Evolutionary conservation across 129 eudicot genomes (phyloP).

Genomic region (Flaveria ramosissima): DNA sequence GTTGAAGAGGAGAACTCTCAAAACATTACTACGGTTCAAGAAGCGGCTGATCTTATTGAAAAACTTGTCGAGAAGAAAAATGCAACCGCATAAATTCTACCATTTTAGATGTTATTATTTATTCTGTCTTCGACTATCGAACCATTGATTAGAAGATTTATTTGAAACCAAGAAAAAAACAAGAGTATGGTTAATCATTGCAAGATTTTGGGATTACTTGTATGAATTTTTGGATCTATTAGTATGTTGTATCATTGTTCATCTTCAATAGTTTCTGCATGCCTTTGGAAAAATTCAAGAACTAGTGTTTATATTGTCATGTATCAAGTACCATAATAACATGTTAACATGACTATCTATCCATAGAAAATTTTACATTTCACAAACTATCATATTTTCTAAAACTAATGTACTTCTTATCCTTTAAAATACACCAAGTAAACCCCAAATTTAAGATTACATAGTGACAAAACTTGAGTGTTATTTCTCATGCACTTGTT

Average conservation of each 20-base stretch:
- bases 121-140: background rate
- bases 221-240: background rate
- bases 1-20: conserved; percentile 77
- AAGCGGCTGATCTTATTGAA: conserved; percentile 75
- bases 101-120: conserved; percentile 8
- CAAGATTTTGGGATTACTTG: conserved; percentile 26
- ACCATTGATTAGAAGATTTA: conserved; percentile 20
- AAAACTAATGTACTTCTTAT: too few species aligned
- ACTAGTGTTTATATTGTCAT: background rate
- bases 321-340: too few species aligned
- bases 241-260: background rate
- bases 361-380: too few species aligned
- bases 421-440: too few species aligned
- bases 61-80: conserved; percentile 59
- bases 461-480: background rate
- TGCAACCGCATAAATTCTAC: conserved; percentile 22
- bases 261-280: background rate
- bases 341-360: too few species aligned
- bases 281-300: background rate
- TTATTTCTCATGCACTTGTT: background rate
- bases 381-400: too few species aligned
- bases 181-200: conserved; percentile 18
- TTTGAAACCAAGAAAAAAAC: conserved; percentile 1
- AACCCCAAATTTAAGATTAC: background rate
- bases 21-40: conserved; percentile 68